Conservation (phyloP, 2,329 filamentous ascomycete species). For the Aspergillus alliaceus region DNA sequence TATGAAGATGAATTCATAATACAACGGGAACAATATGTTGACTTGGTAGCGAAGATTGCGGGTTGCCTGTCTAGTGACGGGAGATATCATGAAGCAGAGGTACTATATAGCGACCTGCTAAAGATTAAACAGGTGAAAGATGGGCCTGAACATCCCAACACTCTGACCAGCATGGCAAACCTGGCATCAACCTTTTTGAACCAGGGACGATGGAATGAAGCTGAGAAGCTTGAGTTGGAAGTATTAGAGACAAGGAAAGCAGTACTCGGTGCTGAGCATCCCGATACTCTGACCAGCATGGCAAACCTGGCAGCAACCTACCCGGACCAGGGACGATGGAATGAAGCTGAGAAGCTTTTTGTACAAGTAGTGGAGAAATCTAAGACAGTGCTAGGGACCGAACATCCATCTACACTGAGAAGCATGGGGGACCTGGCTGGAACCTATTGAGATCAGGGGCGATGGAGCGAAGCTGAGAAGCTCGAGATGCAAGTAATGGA, state of each 20-base stretch:
- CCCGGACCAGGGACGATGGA: neutral
- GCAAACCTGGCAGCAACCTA: neutral
- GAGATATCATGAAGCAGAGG: slow-evolving; percentile 14
- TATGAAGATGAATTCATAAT: slow-evolving; percentile 15
- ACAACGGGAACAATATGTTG: neutral
- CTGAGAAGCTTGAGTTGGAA: slow-evolving; percentile 23
- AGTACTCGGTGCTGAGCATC: slow-evolving; percentile 5
- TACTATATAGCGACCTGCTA: neutral
- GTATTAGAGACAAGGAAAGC: slow-evolving; percentile 8
- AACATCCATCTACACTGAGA: neutral
- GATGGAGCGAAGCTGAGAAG: no score
- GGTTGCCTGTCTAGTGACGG: slow-evolving; percentile 10
- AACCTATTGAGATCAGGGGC: no score
- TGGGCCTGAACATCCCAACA: neutral
- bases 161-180: slow-evolving; percentile 12
- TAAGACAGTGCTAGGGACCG: no score
- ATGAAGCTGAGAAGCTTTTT: neutral
- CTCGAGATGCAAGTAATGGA: no score
- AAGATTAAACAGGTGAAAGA: slow-evolving; percentile 17
- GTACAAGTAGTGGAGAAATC: no score
- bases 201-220: slow-evolving; percentile 24
- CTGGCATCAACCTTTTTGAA: slow-evolving; percentile 17
- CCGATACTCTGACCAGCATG: slow-evolving; percentile 44
- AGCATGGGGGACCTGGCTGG: no score
- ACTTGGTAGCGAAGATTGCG: slow-evolving; percentile 4